Percentiles rank a stretch among this genome's conserved stretches.
Conservation (phyloP, 305 asterid species). For the Solanum hybrid region DNA sequence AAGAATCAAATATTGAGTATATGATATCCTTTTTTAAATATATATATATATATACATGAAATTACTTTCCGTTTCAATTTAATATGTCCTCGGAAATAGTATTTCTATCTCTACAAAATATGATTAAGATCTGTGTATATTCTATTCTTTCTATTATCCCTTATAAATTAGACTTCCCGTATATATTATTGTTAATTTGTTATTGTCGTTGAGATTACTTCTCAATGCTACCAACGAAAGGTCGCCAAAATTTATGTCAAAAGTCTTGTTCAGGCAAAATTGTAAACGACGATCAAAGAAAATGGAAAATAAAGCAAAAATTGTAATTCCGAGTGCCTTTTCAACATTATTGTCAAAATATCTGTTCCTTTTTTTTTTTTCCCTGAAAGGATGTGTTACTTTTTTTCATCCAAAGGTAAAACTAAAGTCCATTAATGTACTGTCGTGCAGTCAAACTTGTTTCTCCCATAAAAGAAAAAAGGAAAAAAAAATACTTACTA, state of each 20-base stretch:
- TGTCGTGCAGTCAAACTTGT: neutral
- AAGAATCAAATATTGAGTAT: neutral
- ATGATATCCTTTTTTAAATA: neutral
- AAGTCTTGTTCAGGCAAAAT: neutral
- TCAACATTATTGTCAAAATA: neutral
- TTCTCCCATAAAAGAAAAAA: neutral
- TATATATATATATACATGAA: no score
- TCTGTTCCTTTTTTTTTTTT: neutral
- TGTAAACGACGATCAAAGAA: neutral
- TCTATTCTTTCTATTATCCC: neutral
- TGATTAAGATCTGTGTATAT: fast-evolving
- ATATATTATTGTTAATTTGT: neutral
- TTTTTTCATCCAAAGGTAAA: neutral
- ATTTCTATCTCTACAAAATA: neutral
- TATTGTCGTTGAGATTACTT: neutral
- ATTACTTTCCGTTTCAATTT: no score
- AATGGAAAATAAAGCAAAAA: neutral
- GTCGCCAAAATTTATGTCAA: neutral
- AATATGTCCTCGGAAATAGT: neutral
- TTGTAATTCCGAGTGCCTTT: neutral
- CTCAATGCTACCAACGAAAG: neutral
- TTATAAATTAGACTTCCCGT: neutral
- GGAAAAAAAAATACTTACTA: neutral
- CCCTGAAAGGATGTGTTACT: neutral
- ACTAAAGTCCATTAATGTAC: neutral